A percentile compares a stretch with the other conserved stretches of the same genome.
These are phyloP conservation scores for Monsonia emarginata DNA, from an alignment of 441 rosid genomes.

Conservation along the genomic window DNA sequence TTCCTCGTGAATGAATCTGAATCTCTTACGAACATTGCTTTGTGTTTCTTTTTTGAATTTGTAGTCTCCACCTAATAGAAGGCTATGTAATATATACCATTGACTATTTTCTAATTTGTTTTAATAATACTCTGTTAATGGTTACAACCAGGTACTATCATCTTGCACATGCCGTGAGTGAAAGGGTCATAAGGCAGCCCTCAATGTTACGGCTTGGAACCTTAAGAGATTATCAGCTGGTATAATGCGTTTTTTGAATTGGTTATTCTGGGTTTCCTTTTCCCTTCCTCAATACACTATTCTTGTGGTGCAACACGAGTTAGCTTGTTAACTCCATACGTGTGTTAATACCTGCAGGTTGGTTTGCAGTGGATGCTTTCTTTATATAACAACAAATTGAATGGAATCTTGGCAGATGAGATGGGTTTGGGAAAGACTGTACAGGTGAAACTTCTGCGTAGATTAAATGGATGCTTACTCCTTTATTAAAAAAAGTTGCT, in stretches of 20 bases:
- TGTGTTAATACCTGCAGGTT: slow-evolving; percentile 43
- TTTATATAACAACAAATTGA: slow-evolving; percentile 89
- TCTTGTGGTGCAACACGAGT: not conserved
- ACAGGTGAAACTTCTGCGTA: slow-evolving; percentile 47
- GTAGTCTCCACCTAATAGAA: not conserved
- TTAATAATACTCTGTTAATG: not conserved
- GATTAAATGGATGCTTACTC: not conserved
- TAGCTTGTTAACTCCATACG: slow-evolving; percentile 11
- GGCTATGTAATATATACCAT: not conserved
- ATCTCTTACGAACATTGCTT: not conserved
- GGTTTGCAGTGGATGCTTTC: slow-evolving; percentile 99
- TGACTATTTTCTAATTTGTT: too few species aligned
- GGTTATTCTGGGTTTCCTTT: slow-evolving; percentile 11
- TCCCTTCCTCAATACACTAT: not conserved
- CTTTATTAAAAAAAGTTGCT: not conserved
- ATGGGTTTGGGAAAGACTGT: slow-evolving; percentile 99
- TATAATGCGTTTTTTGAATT: slow-evolving; percentile 34
- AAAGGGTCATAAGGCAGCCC: slow-evolving; percentile 82
- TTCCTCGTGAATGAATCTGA: not conserved
- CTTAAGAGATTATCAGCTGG: slow-evolving; percentile 98
- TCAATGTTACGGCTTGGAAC: slow-evolving; percentile 95
- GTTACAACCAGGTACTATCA: slow-evolving; percentile 62
- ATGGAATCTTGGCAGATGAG: slow-evolving; percentile 99
- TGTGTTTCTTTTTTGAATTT: not conserved
- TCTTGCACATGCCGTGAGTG: slow-evolving; percentile 99